These are phyloP conservation scores for Przewalskia tangutica DNA, from an alignment of 257 asterid species.

Conservation along the genomic window DNA sequence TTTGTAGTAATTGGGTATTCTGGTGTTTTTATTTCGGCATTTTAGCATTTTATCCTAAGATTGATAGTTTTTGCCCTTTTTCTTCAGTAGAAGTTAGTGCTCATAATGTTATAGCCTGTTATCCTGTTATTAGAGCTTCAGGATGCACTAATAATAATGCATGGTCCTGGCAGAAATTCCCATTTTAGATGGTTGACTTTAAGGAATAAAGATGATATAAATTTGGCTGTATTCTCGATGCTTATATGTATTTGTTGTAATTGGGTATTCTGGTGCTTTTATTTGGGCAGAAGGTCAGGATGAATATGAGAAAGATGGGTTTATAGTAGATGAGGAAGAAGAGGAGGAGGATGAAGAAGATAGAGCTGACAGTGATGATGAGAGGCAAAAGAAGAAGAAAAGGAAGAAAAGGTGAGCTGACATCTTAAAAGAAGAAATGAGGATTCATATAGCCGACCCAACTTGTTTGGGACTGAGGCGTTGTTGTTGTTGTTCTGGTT, in stretches of 20 bases:
- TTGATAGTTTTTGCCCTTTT: background rate
- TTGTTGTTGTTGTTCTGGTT: background rate
- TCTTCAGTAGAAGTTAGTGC: background rate
- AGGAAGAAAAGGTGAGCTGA: conserved; percentile 61
- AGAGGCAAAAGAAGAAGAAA: conserved; percentile 79
- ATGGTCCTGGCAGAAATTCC: background rate
- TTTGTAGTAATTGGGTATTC: background rate
- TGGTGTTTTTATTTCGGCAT: background rate
- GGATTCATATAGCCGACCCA: too few species aligned
- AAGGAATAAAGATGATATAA: background rate
- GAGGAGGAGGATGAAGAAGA: conserved; percentile 61
- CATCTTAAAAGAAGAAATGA: too few species aligned
- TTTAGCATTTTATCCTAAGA: background rate
- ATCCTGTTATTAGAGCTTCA: background rate
- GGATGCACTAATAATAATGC: background rate
- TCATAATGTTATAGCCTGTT: background rate
- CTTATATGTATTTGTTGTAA: background rate
- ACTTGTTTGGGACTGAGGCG: too few species aligned
- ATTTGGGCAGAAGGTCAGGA: conserved; percentile 58
- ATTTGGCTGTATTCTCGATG: background rate
- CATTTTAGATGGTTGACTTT: background rate
- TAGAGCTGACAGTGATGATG: conserved; percentile 60
- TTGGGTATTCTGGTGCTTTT: conserved; percentile 8
- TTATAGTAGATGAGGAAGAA: conserved; percentile 77
- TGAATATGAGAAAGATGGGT: conserved; percentile 90